Conservation (phyloP, 2,329 filamentous ascomycete species). For the Alternaria rosae region DNA sequence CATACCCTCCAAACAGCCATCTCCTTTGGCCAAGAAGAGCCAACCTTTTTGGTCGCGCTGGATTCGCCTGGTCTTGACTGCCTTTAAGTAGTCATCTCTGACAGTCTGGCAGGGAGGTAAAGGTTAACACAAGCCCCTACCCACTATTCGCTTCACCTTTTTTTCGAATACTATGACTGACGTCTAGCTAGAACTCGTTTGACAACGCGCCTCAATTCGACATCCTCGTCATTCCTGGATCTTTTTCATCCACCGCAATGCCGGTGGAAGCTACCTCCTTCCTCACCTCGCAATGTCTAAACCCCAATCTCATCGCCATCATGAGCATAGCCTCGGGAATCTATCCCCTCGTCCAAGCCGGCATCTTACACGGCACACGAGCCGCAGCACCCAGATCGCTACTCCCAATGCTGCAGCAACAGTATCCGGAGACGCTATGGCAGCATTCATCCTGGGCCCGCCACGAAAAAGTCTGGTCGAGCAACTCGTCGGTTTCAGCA, state of each 20-base stretch:
- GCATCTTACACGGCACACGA: constrained; percentile 35
- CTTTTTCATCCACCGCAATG: constrained; percentile 33
- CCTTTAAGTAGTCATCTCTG: constrained; percentile 36
- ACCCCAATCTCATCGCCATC: constrained; percentile 33
- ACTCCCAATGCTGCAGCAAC: constrained; percentile 34
- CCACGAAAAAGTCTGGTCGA: constrained; percentile 45
- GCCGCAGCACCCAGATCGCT: constrained; percentile 38
- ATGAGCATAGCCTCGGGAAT: constrained; percentile 46
- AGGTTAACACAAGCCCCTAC: constrained; percentile 43
- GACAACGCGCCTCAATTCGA: constrained; percentile 46
- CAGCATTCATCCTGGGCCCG: constrained; percentile 38
- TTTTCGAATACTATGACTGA: constrained; percentile 23
- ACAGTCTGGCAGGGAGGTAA: constrained; percentile 48
- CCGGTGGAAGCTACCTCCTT: constrained; percentile 34
- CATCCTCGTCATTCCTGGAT: constrained; percentile 45
- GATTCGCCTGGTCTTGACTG: constrained; percentile 43
- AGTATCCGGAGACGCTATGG: constrained; percentile 42
- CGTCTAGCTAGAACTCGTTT: constrained; percentile 40
- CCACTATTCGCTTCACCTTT: constrained; percentile 6
- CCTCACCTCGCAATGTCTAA: constrained; percentile 36
- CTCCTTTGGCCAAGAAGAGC: constrained; percentile 42
- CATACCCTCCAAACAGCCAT: constrained; percentile 14
- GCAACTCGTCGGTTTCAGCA: constrained; percentile 38
- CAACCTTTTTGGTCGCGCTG: constrained; percentile 40
- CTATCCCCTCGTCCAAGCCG: constrained; percentile 36